phyloP scores from a whole-genome alignment of 73 alveolate genomes.

The Paramecium primaurelia region DNA sequence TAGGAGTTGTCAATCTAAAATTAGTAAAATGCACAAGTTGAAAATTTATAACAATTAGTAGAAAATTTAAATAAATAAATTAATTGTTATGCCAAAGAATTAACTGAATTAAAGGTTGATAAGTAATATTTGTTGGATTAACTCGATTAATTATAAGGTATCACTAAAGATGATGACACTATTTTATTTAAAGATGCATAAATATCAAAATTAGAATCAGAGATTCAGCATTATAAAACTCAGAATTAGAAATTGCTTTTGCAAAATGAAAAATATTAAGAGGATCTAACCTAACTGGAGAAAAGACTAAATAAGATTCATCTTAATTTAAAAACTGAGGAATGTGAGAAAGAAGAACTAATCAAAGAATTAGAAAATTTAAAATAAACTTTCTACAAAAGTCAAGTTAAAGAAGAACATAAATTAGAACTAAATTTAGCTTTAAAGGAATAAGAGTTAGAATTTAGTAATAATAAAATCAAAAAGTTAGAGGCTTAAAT shows the following conservation, averaged over 20 bases:
- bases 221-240: not conserved
- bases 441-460: not conserved
- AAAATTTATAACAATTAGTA: not conserved
- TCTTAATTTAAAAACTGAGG: not conserved
- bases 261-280: not conserved
- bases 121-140: constrained; percentile 2
- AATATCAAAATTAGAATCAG: not conserved
- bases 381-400: not conserved
- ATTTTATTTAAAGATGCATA: not conserved
- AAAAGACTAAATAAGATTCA: not conserved
- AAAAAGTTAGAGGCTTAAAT: not conserved
- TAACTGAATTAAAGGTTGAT: constrained; percentile 1
- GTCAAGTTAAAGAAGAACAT: not conserved
- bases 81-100: constrained; percentile 1
- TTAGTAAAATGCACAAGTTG: not conserved
- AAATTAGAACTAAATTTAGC: not conserved
- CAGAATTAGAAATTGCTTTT: not conserved
- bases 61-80: constrained; percentile 18
- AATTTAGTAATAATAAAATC: not conserved
- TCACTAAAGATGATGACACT: not conserved
- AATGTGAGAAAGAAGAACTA: constrained; percentile 15
- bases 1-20: not conserved
- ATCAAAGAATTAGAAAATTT: not conserved
- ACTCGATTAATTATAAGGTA: not conserved
- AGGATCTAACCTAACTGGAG: not conserved